These are phyloP conservation scores for Acacia confusa DNA, from an alignment of 306 rosid species.

Conservation along the genomic window DNA sequence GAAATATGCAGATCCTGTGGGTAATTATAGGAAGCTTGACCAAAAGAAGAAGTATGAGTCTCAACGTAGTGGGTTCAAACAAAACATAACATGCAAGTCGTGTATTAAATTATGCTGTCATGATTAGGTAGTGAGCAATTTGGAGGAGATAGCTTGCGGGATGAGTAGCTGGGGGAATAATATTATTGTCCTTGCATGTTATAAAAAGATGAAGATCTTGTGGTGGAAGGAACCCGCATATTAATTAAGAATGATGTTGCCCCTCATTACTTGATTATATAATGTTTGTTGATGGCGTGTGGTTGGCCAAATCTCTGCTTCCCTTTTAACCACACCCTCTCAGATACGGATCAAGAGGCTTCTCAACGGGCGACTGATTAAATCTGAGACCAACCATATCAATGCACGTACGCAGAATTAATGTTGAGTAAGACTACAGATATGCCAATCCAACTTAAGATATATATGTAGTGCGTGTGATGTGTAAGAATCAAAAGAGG, in stretches of 20 bases:
- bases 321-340: background rate
- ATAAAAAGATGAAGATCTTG: background rate
- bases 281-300: slow-evolving; percentile 15
- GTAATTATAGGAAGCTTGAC: background rate
- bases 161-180: background rate
- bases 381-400: background rate
- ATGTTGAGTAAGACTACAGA: background rate
- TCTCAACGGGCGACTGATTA: background rate
- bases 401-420: background rate
- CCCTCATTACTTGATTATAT: background rate
- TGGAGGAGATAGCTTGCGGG: background rate
- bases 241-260: background rate
- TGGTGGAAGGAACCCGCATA: background rate
- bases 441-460: background rate
- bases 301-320: background rate
- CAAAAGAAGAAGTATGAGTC: background rate
- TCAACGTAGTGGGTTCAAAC: background rate
- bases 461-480: background rate
- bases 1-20: background rate
- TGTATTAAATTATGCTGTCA: background rate
- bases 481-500: background rate
- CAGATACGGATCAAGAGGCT: background rate
- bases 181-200: background rate
- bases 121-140: slow-evolving; percentile 2
- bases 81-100: background rate